These are phyloP conservation scores for Cytospora chrysosperma DNA, from an alignment of 2,329 filamentous ascomycete genomes.

Conservation along the genomic window DNA sequence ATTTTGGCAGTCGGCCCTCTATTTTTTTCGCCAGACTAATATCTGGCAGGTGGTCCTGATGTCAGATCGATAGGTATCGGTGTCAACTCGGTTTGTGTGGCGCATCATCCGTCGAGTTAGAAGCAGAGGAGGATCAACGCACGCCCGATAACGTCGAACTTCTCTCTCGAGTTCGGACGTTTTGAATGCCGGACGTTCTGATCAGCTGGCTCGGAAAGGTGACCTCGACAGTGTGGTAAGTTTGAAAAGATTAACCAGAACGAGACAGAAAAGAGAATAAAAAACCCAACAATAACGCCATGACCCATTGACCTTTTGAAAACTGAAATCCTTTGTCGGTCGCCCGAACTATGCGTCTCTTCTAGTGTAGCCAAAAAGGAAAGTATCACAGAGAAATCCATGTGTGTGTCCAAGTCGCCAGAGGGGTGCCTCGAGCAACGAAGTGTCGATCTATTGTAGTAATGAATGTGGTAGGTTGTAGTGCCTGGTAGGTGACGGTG, in stretches of 20 bases:
- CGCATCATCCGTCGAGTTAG: neutral
- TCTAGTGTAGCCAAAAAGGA: conserved; percentile 18
- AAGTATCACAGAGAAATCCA: conserved; percentile 10
- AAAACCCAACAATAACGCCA: neutral
- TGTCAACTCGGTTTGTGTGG: neutral
- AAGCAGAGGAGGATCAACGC: neutral
- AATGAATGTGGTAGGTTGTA: neutral
- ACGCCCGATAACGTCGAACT: neutral
- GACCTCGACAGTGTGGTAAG: neutral
- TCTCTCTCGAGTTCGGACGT: neutral
- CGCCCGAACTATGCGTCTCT: conserved; percentile 24
- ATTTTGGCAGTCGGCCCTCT: neutral
- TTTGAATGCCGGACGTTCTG: neutral
- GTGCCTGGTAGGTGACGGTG: neutral
- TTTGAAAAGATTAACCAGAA: neutral
- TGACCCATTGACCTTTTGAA: conserved; percentile 14
- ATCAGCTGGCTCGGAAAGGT: neutral
- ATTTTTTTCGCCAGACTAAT: neutral
- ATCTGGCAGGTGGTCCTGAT: neutral
- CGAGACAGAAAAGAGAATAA: conserved; percentile 12
- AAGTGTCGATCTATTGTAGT: neutral
- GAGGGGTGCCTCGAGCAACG: conserved; percentile 21
- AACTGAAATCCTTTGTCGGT: conserved; percentile 20
- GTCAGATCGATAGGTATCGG: neutral
- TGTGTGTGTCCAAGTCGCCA: conserved; percentile 21